Evolutionary conservation across 371 early-diverging fungal species (phyloP).

Genomic region (Spiromyces aspiralis): DNA sequence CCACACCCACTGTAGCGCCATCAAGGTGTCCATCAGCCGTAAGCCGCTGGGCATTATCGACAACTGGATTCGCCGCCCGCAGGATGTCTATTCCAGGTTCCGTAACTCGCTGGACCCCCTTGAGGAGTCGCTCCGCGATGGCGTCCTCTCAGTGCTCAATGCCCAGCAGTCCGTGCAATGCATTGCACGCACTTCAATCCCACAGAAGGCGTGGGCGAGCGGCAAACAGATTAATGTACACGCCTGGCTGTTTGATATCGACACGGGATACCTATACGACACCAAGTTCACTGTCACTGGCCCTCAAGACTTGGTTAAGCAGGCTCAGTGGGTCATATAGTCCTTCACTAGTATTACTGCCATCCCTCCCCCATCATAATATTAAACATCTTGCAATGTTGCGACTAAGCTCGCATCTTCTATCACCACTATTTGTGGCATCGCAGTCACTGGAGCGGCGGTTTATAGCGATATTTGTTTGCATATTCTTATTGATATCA

Average conservation of each 20-base stretch:
- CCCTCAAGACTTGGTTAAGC: neutral
- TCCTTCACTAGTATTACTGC: no score
- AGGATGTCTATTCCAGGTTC: neutral
- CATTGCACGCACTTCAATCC: neutral
- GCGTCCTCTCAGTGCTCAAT: neutral
- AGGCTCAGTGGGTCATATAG: neutral
- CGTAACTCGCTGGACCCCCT: neutral
- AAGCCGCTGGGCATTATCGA: neutral
- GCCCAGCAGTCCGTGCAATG: neutral
- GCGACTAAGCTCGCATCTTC: no score
- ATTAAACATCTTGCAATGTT: no score
- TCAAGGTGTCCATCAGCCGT: slow-evolving; percentile 43
- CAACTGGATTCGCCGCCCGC: neutral
- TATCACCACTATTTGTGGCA: no score
- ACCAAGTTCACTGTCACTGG: neutral
- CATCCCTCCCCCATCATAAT: no score
- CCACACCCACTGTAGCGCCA: slow-evolving; percentile 81
- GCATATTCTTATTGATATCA: no score
- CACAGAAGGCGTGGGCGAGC: neutral
- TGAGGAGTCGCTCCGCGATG: neutral
- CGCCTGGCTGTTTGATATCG: neutral
- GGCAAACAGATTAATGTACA: neutral
- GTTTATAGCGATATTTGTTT: no score
- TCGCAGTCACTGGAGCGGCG: no score
- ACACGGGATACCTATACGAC: neutral